These are phyloP conservation scores for Apiospora koreana DNA, from an alignment of 2,329 filamentous ascomycete species.

Conservation along the genomic window DNA sequence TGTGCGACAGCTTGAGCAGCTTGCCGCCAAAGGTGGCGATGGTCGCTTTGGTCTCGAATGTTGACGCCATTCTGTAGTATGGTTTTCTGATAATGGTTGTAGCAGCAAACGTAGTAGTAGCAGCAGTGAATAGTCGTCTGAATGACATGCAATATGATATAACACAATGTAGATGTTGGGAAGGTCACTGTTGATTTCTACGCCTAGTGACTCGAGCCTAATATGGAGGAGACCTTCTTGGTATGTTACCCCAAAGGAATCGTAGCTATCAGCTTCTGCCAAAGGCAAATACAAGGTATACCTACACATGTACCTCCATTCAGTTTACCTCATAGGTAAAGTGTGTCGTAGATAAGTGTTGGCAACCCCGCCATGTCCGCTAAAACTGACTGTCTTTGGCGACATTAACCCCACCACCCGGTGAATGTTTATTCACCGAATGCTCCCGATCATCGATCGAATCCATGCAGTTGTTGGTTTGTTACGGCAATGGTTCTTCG, in stretches of 20 bases:
- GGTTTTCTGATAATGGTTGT: background rate
- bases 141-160: background rate
- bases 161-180: background rate
- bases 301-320: too few species aligned
- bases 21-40: constrained; percentile 93
- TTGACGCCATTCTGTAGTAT: constrained; percentile 59
- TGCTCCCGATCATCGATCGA: background rate
- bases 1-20: constrained; percentile 90
- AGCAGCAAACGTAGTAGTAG: background rate
- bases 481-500: too few species aligned
- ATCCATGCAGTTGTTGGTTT: background rate
- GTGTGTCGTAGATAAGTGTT: constrained; percentile 3
- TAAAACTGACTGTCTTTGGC: constrained; percentile 2
- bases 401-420: background rate
- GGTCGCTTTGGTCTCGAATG: constrained; percentile 82
- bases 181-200: background rate
- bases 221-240: too few species aligned
- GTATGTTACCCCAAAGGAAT: too few species aligned
- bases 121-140: background rate
- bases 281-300: background rate
- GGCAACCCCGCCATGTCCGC: constrained; percentile 5
- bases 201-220: background rate
- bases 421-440: background rate
- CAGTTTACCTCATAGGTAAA: background rate
- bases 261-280: background rate